A percentile compares a stretch with the other conserved stretches of the same genome.
These are phyloP conservation scores for Leucocoprinus birnbaumii DNA, from an alignment of 768 basidiomycete genomes.

Conservation along the genomic window DNA sequence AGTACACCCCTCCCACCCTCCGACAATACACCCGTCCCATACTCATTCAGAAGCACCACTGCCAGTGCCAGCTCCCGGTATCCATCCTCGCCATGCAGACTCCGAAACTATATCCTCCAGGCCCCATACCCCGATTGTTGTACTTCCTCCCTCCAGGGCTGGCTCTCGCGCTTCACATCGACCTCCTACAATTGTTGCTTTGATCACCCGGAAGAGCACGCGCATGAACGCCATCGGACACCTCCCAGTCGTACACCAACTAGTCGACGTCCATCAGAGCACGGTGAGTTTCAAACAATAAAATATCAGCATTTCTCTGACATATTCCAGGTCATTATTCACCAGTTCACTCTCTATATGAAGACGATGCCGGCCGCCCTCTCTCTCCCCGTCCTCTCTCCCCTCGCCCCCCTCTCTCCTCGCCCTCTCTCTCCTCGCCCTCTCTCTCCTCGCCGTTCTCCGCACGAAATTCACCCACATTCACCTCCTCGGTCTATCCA, in stretches of 20 bases:
- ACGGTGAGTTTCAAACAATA: background rate
- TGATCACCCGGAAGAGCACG: constrained; percentile 15
- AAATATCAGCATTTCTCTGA: background rate
- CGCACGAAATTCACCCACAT: too few relatives aligned
- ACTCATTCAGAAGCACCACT: constrained; percentile 24
- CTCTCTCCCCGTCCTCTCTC: too few relatives aligned
- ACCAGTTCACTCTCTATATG: constrained; percentile 12
- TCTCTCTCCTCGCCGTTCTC: background rate
- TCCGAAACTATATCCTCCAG: constrained; percentile 9
- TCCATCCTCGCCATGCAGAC: background rate
- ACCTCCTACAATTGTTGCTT: constrained; percentile 23
- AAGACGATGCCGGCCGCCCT: constrained; percentile 2
- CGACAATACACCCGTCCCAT: too few relatives aligned
- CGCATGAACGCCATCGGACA: background rate
- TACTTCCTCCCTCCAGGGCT: constrained; percentile 19
- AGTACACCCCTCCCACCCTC: too few relatives aligned
- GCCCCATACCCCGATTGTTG: constrained; percentile 12
- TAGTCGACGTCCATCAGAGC: background rate
- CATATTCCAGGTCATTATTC: constrained; percentile 3
- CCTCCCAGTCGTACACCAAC: constrained; percentile 12
- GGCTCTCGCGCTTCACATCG: constrained; percentile 13
- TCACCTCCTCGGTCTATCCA: too few relatives aligned
- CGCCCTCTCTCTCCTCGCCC: constrained; percentile 3
- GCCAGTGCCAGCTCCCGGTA: constrained; percentile 11
- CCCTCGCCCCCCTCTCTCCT: background rate